phyloP scores from a whole-genome alignment of 495 filamentous ascomycete genomes.

The Penicillium parvum region DNA sequence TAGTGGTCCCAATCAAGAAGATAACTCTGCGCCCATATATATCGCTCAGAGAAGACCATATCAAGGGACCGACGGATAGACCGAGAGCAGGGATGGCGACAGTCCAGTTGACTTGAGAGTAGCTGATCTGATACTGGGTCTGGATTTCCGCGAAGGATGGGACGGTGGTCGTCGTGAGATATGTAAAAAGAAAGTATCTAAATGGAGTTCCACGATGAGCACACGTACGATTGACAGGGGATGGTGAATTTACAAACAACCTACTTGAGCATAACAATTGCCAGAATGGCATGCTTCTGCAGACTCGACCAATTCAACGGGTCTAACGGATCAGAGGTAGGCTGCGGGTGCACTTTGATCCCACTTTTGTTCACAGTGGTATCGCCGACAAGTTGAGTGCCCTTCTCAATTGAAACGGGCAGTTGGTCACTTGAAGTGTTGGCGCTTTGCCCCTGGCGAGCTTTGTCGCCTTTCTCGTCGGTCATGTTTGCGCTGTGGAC shows the following conservation, averaged over 20 bases:
- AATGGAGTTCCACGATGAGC: background rate
- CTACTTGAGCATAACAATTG: constrained; percentile 56
- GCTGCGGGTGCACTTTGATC: constrained; percentile 43
- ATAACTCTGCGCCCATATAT: constrained; percentile 55
- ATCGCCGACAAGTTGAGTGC: constrained; percentile 10
- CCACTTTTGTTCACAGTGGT: constrained; percentile 25
- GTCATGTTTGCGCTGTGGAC: constrained; percentile 1
- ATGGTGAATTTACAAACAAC: background rate
- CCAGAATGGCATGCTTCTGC: constrained; percentile 50
- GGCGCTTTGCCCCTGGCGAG: background rate
- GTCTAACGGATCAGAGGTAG: constrained; percentile 51
- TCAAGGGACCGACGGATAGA: constrained; percentile 51
- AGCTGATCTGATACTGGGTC: constrained; percentile 42
- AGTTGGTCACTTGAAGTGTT: background rate
- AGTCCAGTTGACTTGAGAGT: constrained; percentile 59
- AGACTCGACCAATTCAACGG: constrained; percentile 52
- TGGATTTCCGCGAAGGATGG: constrained; percentile 54
- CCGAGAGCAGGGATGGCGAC: constrained; percentile 59
- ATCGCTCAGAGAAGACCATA: constrained; percentile 56
- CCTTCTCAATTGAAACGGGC: constrained; percentile 3
- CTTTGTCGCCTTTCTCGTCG: constrained; percentile 2
- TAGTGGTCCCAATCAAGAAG: constrained; percentile 50
- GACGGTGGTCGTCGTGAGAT: constrained; percentile 59
- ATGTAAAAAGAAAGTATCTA: constrained; percentile 63
- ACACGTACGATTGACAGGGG: too few relatives aligned